A percentile compares a stretch with the other conserved stretches of the same genome.
phyloP scores from a whole-genome alignment of 352 stramenopile genomes.

The Globisporangium emineosum region DNA sequence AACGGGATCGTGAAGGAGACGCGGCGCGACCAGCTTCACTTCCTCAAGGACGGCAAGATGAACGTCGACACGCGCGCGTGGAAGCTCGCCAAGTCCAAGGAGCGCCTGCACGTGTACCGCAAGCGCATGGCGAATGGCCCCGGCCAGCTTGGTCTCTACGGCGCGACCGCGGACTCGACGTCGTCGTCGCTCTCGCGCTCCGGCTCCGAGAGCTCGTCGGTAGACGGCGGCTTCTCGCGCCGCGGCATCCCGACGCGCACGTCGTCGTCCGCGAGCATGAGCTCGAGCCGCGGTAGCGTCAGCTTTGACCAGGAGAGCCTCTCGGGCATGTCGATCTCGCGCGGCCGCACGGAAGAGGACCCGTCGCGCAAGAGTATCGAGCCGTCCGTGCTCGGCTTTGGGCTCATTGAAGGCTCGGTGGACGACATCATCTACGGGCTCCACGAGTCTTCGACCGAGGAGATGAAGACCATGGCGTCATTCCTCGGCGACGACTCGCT shows the following conservation, averaged over 20 bases:
- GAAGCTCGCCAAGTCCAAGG: conserved; percentile 69
- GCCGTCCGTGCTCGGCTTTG: conserved; percentile 47
- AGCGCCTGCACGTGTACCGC: conserved; percentile 59
- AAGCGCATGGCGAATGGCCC: conserved; percentile 28
- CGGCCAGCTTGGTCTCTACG: conserved; percentile 41
- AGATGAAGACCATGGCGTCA: conserved; percentile 56
- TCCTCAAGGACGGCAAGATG: conserved; percentile 51
- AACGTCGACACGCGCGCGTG: conserved; percentile 57
- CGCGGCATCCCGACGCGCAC: conserved; percentile 13
- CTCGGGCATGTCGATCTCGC: conserved; percentile 26
- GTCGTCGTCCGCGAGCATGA: conserved; percentile 15
- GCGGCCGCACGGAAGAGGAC: conserved; percentile 19
- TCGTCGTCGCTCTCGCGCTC: conserved; percentile 22
- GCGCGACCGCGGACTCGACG: conserved; percentile 11
- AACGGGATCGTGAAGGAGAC: conserved; percentile 68
- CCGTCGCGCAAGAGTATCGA: conserved; percentile 42
- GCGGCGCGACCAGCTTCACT: conserved; percentile 49
- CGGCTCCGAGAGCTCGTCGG: conserved; percentile 20
- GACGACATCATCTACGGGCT: conserved; percentile 54
- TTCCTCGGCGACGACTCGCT: conserved; percentile 54
- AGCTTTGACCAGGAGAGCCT: conserved; percentile 27
- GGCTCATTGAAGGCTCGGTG: conserved; percentile 39
- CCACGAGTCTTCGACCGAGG: conserved; percentile 45
- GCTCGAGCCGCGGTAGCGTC: conserved; percentile 12
- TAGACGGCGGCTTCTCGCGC: conserved; percentile 10